Evolutionary conservation across 192 early-diverging fungal genomes (phyloP), one percentile per base, ranked within the genome.

Genomic region (Coemansia sp.): DNA sequence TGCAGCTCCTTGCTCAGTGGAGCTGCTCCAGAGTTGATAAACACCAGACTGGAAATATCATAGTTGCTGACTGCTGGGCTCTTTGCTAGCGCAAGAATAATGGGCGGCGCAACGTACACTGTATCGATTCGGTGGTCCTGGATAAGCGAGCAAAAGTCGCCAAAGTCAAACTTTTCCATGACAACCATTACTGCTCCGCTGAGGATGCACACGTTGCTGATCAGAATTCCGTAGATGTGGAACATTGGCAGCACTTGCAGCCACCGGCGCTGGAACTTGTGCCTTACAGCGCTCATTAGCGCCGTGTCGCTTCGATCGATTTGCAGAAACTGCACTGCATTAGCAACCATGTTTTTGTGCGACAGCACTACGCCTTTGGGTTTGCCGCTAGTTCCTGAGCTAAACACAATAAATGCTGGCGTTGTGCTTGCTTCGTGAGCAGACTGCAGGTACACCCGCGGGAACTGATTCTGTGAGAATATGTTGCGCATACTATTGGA

Each of bases 341-440:
- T 95, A 23, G 92, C 82, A 8, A 92, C 87, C 65, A 95, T 85
- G 80, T 94, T 95, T 9, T 68, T 65, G 56, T 95, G 93, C 22
- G 89, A 93, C 2, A 89, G 87, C 53, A 85, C 79, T 16, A 97
- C 92, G 64, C 93, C 93, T 71, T 98, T 98, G 37, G 89, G 88
- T 50, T 70, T 82, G 87, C 80, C 80, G n/a, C 67, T 77, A 21
- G 80, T 82, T 10, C 80, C 80, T 2, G 78, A 81, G 65, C 72
- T 75, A 41, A 75, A 81, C 48, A 74, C 72, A 50, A 81, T 81
- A 58, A 76, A 82, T 9, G 80, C 59, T 8, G 74, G 60, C 6
- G 80, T 77, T 39, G 52, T 64, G 1, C 53, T 48, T 16, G 59
- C 61, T 14, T 76, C 63, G 38, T 51, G 21, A 19, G 56, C 39